A percentile compares a stretch with the other conserved stretches of the same genome.
These are phyloP conservation scores for Prunus padus DNA, from an alignment of 306 rosid species.

Conservation along the genomic window DNA sequence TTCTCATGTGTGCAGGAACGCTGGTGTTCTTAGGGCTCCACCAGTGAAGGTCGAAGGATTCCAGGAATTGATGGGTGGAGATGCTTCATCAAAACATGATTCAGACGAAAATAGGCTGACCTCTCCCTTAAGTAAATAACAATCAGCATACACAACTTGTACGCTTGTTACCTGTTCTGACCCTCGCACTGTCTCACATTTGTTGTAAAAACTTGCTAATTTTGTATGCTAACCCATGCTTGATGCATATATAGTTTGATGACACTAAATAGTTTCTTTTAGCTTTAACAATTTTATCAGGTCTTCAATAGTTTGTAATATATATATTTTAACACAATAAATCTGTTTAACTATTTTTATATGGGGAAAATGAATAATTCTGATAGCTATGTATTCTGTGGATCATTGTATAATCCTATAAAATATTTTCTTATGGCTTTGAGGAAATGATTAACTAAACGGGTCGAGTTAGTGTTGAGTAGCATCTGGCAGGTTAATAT, in stretches of 20 bases:
- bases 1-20: constrained; percentile 55
- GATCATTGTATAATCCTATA: too few relatives aligned
- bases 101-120: constrained; percentile 76
- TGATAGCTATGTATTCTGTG: too few relatives aligned
- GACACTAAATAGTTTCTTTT: neutral
- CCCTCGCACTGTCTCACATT: neutral
- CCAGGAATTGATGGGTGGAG: constrained; percentile 89
- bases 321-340: neutral
- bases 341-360: neutral
- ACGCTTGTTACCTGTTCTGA: neutral
- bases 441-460: neutral
- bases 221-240: constrained; percentile 11
- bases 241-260: neutral
- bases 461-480: neutral
- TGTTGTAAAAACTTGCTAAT: neutral
- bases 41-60: constrained; percentile 97
- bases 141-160: neutral
- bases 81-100: constrained; percentile 71
- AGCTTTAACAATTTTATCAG: neutral
- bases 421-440: too few relatives aligned
- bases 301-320: neutral
- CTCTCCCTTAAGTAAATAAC: constrained; percentile 63
- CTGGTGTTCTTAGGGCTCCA: constrained; percentile 65
- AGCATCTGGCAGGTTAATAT: too few relatives aligned
- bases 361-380: too few relatives aligned